Evolutionary conservation across 495 filamentous ascomycete species (phyloP), one percentile per base, ranked within the genome.

Genomic region (Cladorrhinum samala): DNA sequence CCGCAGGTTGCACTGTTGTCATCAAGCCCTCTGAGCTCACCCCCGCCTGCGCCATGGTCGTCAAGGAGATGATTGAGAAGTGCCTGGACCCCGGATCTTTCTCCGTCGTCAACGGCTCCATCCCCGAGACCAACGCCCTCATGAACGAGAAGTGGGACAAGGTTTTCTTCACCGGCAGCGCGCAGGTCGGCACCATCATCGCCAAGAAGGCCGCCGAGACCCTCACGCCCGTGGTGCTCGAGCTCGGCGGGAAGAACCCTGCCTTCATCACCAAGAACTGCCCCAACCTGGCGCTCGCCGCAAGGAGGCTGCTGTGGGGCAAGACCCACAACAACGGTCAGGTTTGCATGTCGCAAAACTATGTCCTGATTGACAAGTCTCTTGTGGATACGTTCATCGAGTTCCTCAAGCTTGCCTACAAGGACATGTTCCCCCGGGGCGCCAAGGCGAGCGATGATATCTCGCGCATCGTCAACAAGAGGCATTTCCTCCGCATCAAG

Each of bases 91-190:
- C 80, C 21, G 78, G 78, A n/a, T 83, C 83, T 56, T 95, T 89
- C 66, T 73, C 75, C 16, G 76, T 92, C 46, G 77, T 96, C 51
- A 91, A 95, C 67, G 93, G 93, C 49, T 81, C 74, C 7, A 63
- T 95, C 25, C 75, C 84, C 20, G 89, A 95, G 76, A 88, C 86
- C 2, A 88, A 86, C 16, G 84, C 84, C 5, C 71, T 97, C 30
- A 75, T 98, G 11, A 81, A 90, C 46, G 81, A 91, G 70, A 90
- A 90, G 61, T 98, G 91, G 89, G 91, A 94, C 70, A 96, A 95
- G 77, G 92, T 98, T 59, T 92, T 94, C 74, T 98, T 95, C 74
- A 98, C 93, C 14, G 93, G 93, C 42, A 80, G 79, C 56, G 72
- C 76, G 9, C 72, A 63, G 33, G 91, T 96, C 36, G 93, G 88